Percentiles rank a stretch among this genome's conserved stretches.
Conservation (phyloP, 2,329 filamentous ascomycete species). For the Moelleriella libera region DNA sequence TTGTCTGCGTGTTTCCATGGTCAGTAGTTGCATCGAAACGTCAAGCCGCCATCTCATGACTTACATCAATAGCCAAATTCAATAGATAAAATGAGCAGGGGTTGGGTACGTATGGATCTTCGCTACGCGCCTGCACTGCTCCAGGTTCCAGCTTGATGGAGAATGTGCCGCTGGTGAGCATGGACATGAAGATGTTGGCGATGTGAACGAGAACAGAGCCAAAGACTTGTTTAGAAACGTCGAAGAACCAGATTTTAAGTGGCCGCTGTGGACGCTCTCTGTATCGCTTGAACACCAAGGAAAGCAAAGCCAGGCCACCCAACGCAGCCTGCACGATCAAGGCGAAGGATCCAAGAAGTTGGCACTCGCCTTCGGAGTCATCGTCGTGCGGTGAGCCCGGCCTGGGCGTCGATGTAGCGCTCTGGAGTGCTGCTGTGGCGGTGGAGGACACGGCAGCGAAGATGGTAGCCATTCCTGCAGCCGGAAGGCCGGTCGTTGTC, state of each 20-base stretch:
- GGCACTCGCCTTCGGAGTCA: slow-evolving; percentile 60
- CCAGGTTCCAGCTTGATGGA: slow-evolving; percentile 44
- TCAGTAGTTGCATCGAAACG: not conserved
- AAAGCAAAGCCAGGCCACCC: slow-evolving; percentile 67
- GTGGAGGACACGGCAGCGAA: slow-evolving; percentile 5
- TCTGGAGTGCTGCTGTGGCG: slow-evolving; percentile 7
- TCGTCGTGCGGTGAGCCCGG: slow-evolving; percentile 16
- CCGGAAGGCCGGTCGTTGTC: not conserved
- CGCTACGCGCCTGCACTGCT: slow-evolving; percentile 25
- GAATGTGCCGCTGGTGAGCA: slow-evolving; percentile 82
- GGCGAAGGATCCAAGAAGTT: slow-evolving; percentile 79
- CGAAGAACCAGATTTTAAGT: slow-evolving; percentile 94
- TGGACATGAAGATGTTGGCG: slow-evolving; percentile 89
- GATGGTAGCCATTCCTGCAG: slow-evolving; percentile 4
- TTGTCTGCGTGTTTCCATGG: slow-evolving; percentile 42
- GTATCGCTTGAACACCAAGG: slow-evolving; percentile 87
- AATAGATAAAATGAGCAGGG: slow-evolving; percentile 94
- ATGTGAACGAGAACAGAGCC: slow-evolving; percentile 83
- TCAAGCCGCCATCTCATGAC: slow-evolving; percentile 19
- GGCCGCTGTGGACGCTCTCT: slow-evolving; percentile 83
- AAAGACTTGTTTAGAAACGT: slow-evolving; percentile 93
- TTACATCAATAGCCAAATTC: slow-evolving; percentile 88
- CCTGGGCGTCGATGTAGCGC: slow-evolving; percentile 12
- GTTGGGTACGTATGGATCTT: slow-evolving; percentile 58
- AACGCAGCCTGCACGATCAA: slow-evolving; percentile 80